Evolutionary conservation across 2,329 filamentous ascomycete species (phyloP).

Genomic region (Diaporthe vaccinii): DNA sequence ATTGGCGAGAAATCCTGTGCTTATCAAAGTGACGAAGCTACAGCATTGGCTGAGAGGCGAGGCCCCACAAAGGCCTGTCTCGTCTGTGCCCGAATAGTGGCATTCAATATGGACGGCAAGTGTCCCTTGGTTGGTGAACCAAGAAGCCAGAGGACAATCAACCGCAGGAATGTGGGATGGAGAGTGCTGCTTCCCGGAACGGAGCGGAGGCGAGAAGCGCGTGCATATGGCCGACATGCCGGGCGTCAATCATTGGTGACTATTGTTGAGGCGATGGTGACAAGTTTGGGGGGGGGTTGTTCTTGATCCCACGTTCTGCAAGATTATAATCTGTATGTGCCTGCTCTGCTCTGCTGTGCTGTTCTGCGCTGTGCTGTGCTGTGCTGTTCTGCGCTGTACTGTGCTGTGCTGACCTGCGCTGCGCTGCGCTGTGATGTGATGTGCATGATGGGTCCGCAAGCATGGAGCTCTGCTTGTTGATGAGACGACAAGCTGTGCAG

Average conservation of each 20-base stretch:
- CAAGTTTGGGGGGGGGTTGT: neutral
- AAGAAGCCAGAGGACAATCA: neutral
- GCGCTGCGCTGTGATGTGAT: constrained; percentile 18
- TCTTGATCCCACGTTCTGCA: constrained; percentile 12
- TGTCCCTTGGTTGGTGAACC: neutral
- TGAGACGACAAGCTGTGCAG: neutral
- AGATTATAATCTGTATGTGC: constrained; percentile 13
- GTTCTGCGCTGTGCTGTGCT: neutral
- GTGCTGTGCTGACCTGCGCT: neutral
- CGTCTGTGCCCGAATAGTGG: neutral
- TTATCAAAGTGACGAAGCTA: constrained; percentile 22
- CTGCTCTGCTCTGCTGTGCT: constrained; percentile 2
- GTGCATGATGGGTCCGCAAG: constrained; percentile 21
- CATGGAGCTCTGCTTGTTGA: neutral
- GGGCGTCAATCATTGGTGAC: constrained; percentile 11
- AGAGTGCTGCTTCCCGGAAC: neutral
- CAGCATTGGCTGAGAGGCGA: constrained; percentile 23
- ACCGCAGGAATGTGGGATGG: neutral
- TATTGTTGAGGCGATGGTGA: constrained; percentile 9
- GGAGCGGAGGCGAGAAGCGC: constrained; percentile 11
- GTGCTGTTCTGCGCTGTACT: neutral
- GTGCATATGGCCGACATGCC: constrained; percentile 5
- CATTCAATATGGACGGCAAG: neutral
- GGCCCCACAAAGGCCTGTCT: constrained; percentile 17
- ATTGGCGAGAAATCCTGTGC: constrained; percentile 32